These are phyloP conservation scores for Murraya paniculata DNA, from an alignment of 345 rosid species.

Conservation along the genomic window DNA sequence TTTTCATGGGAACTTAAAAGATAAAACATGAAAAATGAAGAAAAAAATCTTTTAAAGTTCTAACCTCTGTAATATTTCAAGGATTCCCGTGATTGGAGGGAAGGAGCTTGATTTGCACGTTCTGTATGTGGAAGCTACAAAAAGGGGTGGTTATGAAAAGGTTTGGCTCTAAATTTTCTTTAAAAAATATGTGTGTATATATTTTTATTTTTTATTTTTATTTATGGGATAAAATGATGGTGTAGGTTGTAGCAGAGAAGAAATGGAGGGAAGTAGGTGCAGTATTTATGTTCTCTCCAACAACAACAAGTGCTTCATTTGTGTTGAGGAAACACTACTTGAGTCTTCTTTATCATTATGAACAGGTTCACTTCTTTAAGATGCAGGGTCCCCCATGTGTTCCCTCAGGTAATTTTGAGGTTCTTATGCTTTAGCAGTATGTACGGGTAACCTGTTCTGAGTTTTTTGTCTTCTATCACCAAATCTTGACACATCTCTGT, in stretches of 20 bases:
- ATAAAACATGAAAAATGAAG: neutral
- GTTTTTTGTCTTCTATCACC: neutral
- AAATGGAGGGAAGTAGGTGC: slow-evolving; percentile 99
- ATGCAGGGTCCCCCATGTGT: slow-evolving; percentile 55
- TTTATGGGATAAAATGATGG: neutral
- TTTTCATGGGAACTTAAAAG: neutral
- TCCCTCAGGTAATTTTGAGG: slow-evolving; percentile 48
- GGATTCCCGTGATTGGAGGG: slow-evolving; percentile 99
- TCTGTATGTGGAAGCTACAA: slow-evolving; percentile 78
- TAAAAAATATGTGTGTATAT: too few relatives aligned
- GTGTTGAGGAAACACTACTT: slow-evolving; percentile 87
- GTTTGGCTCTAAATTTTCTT: slow-evolving; percentile 26
- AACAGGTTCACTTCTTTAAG: slow-evolving; percentile 79
- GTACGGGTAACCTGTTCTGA: neutral
- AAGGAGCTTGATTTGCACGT: slow-evolving; percentile 92
- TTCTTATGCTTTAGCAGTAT: neutral
- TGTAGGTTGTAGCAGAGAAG: slow-evolving; percentile 90
- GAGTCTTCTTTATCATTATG: slow-evolving; percentile 80
- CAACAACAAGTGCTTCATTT: slow-evolving; percentile 95
- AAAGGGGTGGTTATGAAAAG: slow-evolving; percentile 90
- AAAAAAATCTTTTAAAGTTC: neutral
- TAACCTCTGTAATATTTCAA: slow-evolving; percentile 19
- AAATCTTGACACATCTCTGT: neutral
- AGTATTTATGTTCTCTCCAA: slow-evolving; percentile 79
- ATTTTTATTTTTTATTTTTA: neutral